Evolutionary conservation across 2,329 filamentous ascomycete species (phyloP).

Genomic region (Tolypocladium inflatum): DNA sequence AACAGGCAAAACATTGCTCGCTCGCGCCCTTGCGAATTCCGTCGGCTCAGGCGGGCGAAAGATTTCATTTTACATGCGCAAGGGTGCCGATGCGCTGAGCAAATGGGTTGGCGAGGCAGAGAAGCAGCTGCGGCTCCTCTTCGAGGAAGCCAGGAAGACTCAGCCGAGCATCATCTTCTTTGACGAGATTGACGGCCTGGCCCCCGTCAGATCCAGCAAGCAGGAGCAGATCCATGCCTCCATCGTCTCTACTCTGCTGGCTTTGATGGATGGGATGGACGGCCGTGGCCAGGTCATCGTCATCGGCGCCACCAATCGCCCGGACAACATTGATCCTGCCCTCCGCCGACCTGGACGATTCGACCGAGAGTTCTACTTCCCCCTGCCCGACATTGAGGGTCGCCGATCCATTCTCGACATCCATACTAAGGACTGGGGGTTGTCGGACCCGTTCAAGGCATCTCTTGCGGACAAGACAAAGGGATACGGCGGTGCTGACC

Average conservation of each 20-base stretch:
- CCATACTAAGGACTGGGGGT: conserved; percentile 87
- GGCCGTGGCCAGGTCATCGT: conserved; percentile 97
- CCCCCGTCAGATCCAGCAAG: conserved; percentile 92
- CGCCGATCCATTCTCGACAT: conserved; percentile 87
- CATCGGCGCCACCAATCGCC: conserved; percentile 95
- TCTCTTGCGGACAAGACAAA: conserved; percentile 83
- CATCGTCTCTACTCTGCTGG: conserved; percentile 89
- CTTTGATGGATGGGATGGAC: conserved; percentile 96
- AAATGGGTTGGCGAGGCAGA: conserved; percentile 99
- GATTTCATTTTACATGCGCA: conserved; percentile 99
- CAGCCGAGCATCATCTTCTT: conserved; percentile 99
- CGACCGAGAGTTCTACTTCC: conserved; percentile 97
- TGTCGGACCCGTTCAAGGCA: conserved; percentile 70
- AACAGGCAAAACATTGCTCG: conserved; percentile 95
- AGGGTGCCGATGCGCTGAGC: conserved; percentile 92
- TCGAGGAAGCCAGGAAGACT: conserved; percentile 90
- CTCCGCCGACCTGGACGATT: conserved; percentile 88
- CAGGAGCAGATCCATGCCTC: conserved; percentile 98
- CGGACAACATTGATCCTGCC: conserved; percentile 94
- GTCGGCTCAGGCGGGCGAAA: conserved; percentile 84
- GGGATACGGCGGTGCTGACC: conserved; percentile 91
- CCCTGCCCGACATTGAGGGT: conserved; percentile 71
- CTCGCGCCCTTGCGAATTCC: conserved; percentile 83
- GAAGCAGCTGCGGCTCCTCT: conserved; percentile 83
- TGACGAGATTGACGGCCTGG: conserved; percentile 95